phyloP scores from a whole-genome alignment of 2,329 filamentous ascomycete species.

The Venturia carpophila region DNA sequence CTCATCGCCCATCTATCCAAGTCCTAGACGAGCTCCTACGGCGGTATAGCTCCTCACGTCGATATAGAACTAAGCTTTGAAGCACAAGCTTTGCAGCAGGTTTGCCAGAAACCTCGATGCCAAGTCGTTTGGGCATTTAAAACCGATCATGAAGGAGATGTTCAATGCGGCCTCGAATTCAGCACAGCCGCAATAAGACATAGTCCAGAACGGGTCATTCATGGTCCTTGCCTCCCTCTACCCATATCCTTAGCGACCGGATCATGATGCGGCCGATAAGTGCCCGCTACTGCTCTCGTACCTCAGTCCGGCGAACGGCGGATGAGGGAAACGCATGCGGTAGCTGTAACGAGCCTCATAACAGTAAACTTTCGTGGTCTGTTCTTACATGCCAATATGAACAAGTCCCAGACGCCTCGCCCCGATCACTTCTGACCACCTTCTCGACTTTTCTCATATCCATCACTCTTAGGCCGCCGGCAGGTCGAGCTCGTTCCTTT shows the following conservation, averaged over 20 bases:
- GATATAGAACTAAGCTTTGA: not conserved
- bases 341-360: constrained; percentile 1
- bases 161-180: not conserved
- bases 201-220: not conserved
- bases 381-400: constrained; percentile 13
- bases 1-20: not conserved
- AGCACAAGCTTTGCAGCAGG: constrained; percentile 1
- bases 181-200: not conserved
- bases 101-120: not conserved
- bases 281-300: not conserved
- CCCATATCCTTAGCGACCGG: not conserved
- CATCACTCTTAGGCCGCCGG: constrained; percentile 7
- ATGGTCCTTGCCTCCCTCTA: not conserved
- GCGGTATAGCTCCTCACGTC: not conserved
- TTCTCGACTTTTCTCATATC: not conserved
- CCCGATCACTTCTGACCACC: not conserved
- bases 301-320: not conserved
- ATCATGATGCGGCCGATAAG: not conserved
- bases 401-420: not conserved
- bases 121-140: constrained; percentile 9
- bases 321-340: not conserved
- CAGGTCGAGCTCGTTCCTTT: constrained; percentile 13
- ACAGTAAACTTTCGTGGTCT: not conserved
- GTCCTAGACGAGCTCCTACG: not conserved
- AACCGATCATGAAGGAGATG: not conserved